Conservation (phyloP, 768 basidiomycete genomes). For the Kwoniella sp. region DNA sequence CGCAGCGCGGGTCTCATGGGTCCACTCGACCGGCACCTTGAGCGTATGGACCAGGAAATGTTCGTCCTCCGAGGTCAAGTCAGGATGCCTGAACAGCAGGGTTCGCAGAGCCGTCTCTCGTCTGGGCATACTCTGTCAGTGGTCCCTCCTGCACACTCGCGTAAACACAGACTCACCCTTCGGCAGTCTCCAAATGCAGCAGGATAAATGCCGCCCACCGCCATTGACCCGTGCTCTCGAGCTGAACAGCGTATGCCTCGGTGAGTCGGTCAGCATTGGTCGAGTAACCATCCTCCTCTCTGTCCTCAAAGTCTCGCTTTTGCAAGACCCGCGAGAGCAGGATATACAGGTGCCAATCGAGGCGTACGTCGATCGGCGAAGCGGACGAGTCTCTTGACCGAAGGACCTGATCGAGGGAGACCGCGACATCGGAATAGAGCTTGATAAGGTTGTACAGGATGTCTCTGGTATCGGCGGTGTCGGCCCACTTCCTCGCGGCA, state of each 20-base stretch:
- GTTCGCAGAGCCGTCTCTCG: slow-evolving; percentile 78
- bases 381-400: slow-evolving; percentile 69
- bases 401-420: slow-evolving; percentile 64
- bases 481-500: slow-evolving; percentile 17
- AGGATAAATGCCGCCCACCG: slow-evolving; percentile 85
- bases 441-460: slow-evolving; percentile 76
- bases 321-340: slow-evolving; percentile 77
- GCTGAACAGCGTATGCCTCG: slow-evolving; percentile 75
- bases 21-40: slow-evolving; percentile 77
- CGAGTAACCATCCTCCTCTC: slow-evolving; percentile 65
- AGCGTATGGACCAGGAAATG: slow-evolving; percentile 60
- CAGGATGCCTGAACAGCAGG: slow-evolving; percentile 60
- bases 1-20: slow-evolving; percentile 84
- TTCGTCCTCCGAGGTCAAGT: slow-evolving; percentile 31
- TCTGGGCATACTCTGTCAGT: slow-evolving; percentile 54
- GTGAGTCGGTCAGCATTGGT: slow-evolving; percentile 77
- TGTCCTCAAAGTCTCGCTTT: slow-evolving; percentile 81
- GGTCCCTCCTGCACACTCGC: no score
- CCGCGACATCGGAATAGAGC: slow-evolving; percentile 66
- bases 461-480: slow-evolving; percentile 53
- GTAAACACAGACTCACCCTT: slow-evolving; percentile 58
- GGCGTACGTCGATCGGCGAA: slow-evolving; percentile 71
- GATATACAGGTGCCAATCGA: slow-evolving; percentile 90
- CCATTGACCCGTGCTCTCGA: slow-evolving; percentile 74
- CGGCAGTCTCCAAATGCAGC: slow-evolving; percentile 75